A percentile compares a stretch with the other conserved stretches of the same genome.
Conservation (phyloP, 1,284 basidiomycete species). For the Coniophora puteana region DNA sequence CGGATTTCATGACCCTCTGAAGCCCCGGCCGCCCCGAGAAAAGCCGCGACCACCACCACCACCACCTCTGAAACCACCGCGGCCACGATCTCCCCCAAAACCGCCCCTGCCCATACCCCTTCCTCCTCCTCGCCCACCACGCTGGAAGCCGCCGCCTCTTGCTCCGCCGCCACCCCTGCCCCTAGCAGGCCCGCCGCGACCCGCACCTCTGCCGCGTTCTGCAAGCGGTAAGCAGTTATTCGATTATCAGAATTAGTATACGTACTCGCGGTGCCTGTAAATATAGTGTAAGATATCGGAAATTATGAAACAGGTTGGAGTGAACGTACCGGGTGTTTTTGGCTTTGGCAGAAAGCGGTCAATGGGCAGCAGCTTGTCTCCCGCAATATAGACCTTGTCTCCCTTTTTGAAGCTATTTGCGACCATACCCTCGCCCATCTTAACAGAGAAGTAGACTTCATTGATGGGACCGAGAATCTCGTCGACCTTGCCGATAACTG, state of each 20-base stretch:
- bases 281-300: constrained; percentile 6
- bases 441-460: constrained; percentile 97
- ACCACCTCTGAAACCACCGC: constrained; percentile 40
- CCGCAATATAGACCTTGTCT: constrained; percentile 96
- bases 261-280: constrained; percentile 49
- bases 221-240: constrained; percentile 13
- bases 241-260: constrained; percentile 4
- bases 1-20: constrained; percentile 42
- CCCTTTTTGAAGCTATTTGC: constrained; percentile 95
- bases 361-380: constrained; percentile 94
- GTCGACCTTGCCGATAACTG: constrained; percentile 92
- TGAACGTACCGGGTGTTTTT: constrained; percentile 65
- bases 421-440: constrained; percentile 96
- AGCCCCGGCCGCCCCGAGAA: constrained; percentile 40
- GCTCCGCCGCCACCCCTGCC: constrained; percentile 39
- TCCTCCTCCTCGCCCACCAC: constrained; percentile 36
- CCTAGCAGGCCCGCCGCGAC: constrained; percentile 38
- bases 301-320: constrained; percentile 3
- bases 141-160: constrained; percentile 44
- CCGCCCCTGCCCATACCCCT: constrained; percentile 39
- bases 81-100: constrained; percentile 38
- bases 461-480: constrained; percentile 98
- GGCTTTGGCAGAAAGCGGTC: constrained; percentile 98
- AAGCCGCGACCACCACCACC: constrained; percentile 36
- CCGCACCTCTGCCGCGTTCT: constrained; percentile 71